Percentiles rank a stretch among this genome's conserved stretches.
phyloP scores from a whole-genome alignment of 768 basidiomycete genomes.

The Leccinum truebloodii region DNA sequence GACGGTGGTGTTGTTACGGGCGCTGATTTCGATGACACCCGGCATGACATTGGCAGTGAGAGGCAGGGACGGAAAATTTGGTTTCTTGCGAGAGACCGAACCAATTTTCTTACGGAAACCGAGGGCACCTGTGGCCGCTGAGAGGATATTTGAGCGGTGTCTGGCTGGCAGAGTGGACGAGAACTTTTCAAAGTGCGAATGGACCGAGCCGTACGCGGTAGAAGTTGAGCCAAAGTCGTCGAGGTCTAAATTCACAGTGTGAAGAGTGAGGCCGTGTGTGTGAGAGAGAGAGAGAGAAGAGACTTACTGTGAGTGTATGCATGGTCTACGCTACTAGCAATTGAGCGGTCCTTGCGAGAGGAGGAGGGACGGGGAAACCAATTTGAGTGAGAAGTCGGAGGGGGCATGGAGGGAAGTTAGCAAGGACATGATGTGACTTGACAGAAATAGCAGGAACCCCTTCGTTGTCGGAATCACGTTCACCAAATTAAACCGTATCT shows the following conservation, averaged over 20 bases:
- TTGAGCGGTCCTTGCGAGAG: background rate
- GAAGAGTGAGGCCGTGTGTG: background rate
- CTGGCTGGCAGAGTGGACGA: constrained; percentile 28
- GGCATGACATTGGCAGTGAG: constrained; percentile 50
- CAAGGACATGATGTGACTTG: constrained; percentile 6
- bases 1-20: constrained; percentile 32
- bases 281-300: background rate
- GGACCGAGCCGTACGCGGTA: constrained; percentile 11
- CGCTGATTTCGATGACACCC: constrained; percentile 73
- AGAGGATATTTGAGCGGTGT: constrained; percentile 48
- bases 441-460: constrained; percentile 16
- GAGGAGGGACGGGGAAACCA: constrained; percentile 23
- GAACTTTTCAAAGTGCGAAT: constrained; percentile 7
- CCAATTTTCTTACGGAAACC: constrained; percentile 46
- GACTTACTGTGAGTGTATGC: constrained; percentile 1
- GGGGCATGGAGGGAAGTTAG: constrained; percentile 13
- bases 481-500: background rate
- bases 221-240: constrained; percentile 21
- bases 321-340: too few species aligned
- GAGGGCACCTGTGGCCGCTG: constrained; percentile 54
- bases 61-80: constrained; percentile 25
- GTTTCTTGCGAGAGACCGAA: constrained; percentile 40
- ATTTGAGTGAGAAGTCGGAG: background rate
- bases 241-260: constrained; percentile 14
- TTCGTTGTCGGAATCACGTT: constrained; percentile 2